Percentiles rank a stretch among this genome's conserved stretches.
phyloP scores from a whole-genome alignment of 1,139 yeast species.

The Neolecta irregularis region DNA sequence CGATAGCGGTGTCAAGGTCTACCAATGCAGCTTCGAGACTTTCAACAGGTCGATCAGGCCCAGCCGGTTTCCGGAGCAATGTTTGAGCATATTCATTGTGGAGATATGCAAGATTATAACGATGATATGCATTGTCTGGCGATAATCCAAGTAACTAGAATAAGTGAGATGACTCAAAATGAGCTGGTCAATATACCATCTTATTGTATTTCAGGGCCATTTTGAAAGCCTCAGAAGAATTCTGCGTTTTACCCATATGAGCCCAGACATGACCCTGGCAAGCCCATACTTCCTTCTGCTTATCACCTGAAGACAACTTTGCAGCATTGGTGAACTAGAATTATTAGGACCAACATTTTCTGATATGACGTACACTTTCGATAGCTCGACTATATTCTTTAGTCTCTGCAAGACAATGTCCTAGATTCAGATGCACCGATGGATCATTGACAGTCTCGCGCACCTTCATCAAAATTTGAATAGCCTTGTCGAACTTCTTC shows the following conservation, averaged over 20 bases:
- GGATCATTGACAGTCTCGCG: slow-evolving; percentile 80
- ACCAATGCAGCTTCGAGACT: slow-evolving; percentile 45
- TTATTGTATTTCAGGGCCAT: slow-evolving; percentile 49
- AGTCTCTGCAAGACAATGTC: slow-evolving; percentile 72
- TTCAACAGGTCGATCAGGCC: slow-evolving; percentile 42
- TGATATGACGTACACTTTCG: slow-evolving; percentile 29
- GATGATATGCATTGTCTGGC: slow-evolving; percentile 32
- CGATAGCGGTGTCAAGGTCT: slow-evolving; percentile 51
- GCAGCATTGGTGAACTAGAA: too few species aligned
- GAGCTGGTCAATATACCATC: slow-evolving; percentile 15
- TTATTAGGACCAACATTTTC: slow-evolving; percentile 41
- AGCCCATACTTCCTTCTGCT: slow-evolving; percentile 49
- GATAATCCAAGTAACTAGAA: slow-evolving; percentile 29
- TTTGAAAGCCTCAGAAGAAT: slow-evolving; percentile 41
- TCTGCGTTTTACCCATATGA: slow-evolving; percentile 59
- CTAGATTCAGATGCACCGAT: slow-evolving; percentile 70
- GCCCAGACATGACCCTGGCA: slow-evolving; percentile 85
- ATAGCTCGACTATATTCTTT: slow-evolving; percentile 75
- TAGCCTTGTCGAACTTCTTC: slow-evolving; percentile 54
- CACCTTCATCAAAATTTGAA: slow-evolving; percentile 74
- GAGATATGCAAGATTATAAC: slow-evolving; percentile 70
- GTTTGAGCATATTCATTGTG: slow-evolving; percentile 80
- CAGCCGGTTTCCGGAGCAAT: slow-evolving; percentile 47
- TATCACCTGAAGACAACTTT: slow-evolving; percentile 47
- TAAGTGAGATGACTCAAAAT: neutral